A percentile compares a stretch with the other conserved stretches of the same genome.
Conservation (phyloP, 2,329 filamentous ascomycete species). For the Ilyonectria destructans region DNA sequence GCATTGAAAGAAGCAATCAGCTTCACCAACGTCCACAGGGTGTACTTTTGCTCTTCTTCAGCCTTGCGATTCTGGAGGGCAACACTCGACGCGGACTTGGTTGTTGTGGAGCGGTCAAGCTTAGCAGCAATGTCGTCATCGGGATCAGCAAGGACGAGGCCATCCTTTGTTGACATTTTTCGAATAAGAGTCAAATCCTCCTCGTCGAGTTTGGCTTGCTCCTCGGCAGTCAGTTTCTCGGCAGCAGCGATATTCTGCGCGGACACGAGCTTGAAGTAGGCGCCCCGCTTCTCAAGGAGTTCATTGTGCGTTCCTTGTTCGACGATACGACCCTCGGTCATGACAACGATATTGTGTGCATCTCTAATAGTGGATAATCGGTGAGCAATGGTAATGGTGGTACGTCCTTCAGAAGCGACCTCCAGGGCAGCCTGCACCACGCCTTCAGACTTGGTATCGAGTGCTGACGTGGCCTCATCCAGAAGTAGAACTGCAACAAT, state of each 20-base stretch:
- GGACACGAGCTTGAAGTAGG: constrained; percentile 89
- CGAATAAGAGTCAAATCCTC: constrained; percentile 68
- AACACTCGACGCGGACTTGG: constrained; percentile 78
- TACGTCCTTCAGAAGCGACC: constrained; percentile 86
- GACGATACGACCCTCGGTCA: constrained; percentile 87
- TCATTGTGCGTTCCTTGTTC: constrained; percentile 93
- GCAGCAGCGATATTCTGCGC: constrained; percentile 85
- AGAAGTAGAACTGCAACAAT: constrained; percentile 78
- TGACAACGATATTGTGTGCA: constrained; percentile 96
- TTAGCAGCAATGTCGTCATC: constrained; percentile 75
- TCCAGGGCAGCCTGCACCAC: constrained; percentile 95
- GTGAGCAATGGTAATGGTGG: constrained; percentile 97
- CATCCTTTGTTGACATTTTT: constrained; percentile 61
- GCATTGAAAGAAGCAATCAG: constrained; percentile 87
- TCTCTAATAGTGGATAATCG: constrained; percentile 94
- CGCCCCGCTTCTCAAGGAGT: constrained; percentile 78
- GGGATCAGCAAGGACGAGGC: constrained; percentile 67
- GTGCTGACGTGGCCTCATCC: constrained; percentile 93
- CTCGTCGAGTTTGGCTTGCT: constrained; percentile 66
- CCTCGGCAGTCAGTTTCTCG: constrained; percentile 68
- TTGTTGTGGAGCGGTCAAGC: constrained; percentile 69
- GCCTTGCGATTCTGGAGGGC: constrained; percentile 72
- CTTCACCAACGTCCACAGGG: constrained; percentile 83
- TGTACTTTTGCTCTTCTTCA: constrained; percentile 73
- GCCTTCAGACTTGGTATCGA: constrained; percentile 95